Conservation (phyloP, 169 alveolate genomes). For the Babesia ovata region DNA sequence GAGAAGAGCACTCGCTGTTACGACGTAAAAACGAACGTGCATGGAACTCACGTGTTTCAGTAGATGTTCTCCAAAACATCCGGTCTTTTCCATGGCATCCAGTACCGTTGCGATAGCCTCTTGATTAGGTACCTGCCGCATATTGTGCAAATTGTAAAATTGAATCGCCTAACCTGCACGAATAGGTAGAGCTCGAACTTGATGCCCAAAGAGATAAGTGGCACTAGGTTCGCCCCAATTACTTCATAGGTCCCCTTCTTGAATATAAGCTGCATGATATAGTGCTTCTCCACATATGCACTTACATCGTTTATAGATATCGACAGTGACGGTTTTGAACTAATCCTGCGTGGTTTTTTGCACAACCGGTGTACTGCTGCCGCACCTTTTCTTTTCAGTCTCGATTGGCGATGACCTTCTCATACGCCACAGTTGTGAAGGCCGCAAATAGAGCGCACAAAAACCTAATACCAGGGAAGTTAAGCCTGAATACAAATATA, state of each 20-base stretch:
- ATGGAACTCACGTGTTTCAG: conserved; percentile 45
- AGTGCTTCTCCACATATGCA: not conserved
- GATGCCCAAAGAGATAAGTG: conserved; percentile 17
- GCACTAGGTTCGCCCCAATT: conserved; percentile 11
- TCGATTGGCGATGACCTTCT: not conserved
- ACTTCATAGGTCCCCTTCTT: conserved; percentile 25
- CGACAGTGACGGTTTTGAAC: conserved; percentile 8
- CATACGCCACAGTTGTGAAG: not conserved
- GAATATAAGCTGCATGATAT: conserved; percentile 36
- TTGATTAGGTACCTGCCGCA: conserved; percentile 33
- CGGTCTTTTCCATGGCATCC: conserved; percentile 26
- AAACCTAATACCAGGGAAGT: not conserved
- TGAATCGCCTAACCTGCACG: conserved; percentile 28
- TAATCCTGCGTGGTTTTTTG: not conserved
- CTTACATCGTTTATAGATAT: conserved; percentile 47
- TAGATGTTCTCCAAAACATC: conserved; percentile 35
- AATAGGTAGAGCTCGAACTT: conserved; percentile 38
- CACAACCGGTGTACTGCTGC: no score
- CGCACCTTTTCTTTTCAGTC: conserved; percentile 10
- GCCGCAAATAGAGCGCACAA: not conserved
- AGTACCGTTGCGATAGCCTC: conserved; percentile 13
- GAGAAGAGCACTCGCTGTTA: conserved; percentile 74
- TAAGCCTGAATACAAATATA: not conserved
- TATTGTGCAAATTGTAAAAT: not conserved
- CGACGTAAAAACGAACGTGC: not conserved